Conservation (phyloP, 352 stramenopile species). For the Pythium brassicae region DNA sequence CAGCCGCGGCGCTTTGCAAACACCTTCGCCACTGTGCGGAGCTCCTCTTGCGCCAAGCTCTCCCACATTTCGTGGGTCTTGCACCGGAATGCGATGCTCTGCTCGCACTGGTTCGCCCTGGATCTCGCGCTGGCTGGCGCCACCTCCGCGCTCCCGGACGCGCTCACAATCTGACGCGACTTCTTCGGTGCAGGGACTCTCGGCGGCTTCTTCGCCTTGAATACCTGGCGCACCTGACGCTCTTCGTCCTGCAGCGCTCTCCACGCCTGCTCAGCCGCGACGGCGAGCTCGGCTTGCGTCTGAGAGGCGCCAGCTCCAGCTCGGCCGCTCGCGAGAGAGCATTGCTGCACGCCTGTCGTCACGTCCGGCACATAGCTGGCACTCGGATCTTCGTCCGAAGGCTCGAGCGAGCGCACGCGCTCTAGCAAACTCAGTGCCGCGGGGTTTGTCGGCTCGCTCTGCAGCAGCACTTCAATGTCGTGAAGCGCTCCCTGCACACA, state of each 20-base stretch:
- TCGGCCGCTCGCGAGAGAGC: constrained; percentile 2
- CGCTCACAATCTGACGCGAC: constrained; percentile 3
- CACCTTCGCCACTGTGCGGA: constrained; percentile 13
- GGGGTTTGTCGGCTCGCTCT: constrained; percentile 41
- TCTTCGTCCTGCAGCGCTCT: constrained; percentile 53
- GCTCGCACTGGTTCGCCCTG: constrained; percentile 1
- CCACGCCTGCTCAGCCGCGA: constrained; percentile 35
- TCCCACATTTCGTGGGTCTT: constrained; percentile 18
- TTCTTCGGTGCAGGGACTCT: constrained; percentile 1
- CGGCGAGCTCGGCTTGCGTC: constrained; percentile 8
- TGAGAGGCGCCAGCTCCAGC: not conserved
- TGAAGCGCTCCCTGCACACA: constrained; percentile 24
- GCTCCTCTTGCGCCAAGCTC: constrained; percentile 16
- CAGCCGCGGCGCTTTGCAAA: constrained; percentile 10
- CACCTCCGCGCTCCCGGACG: not conserved
- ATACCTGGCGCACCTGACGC: constrained; percentile 21
- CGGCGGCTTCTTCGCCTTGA: constrained; percentile 8
- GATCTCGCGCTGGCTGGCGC: not conserved
- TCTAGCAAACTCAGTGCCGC: constrained; percentile 6
- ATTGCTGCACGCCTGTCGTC: not conserved
- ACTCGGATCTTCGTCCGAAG: not conserved
- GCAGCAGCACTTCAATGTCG: constrained; percentile 23
- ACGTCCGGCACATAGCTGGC: not conserved
- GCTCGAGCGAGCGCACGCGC: constrained; percentile 1
- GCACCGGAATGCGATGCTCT: constrained; percentile 3